Base-by-base conservation (phyloP, 73 alveolate genomes). In the Uronychia setigera region DNA sequence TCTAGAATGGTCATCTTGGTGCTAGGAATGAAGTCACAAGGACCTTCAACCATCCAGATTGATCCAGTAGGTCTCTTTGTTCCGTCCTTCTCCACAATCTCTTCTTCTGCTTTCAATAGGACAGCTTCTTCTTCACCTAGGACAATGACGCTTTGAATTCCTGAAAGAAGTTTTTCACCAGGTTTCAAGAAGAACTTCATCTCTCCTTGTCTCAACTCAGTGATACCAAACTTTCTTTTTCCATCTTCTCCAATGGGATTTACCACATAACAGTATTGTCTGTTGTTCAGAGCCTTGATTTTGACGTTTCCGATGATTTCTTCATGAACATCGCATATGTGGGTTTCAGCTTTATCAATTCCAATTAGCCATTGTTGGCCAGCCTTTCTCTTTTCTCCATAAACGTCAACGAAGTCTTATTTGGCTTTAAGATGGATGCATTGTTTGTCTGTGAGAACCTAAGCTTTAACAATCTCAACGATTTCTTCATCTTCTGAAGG, bases 11-110 rank as follows among this genome's bases (percentile, higher is more conserved):
- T 77, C 1, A 94, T 91, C 75, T 93, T 89, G 33, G 60, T 92
- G 27, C 93, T 86, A 27, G 97, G 96, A 74, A 94, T 93, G 82
- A 67, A 94, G 35, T 94, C 97, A 33, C 95, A 60, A n/a, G 98
- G 98, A 0, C 98, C 98, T 67, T 91, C 80, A 28, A 94, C 83
- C 91, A 94, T 93, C 98, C 98, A 94, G 74, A 58, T 90, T 29
- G 84, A 79, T 74, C 98, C 98, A 58, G 98, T 93, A 26, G 58
- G 83, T 80, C 74, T 11, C 30, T 34, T 32, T 78, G 32, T 35
- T 81, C 91, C 33, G 76, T 81, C 82, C 60, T 77, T 77, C 31
- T 82, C 90, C 29, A 0, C 58, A 27, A 82, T 35, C 26, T 74
- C 88, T 0, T 74, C 88, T 0, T 58, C 81, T 26, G 98, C 98